Conservation (phyloP, 2,329 filamentous ascomycete species). For the Xylariaceae sp. region DNA sequence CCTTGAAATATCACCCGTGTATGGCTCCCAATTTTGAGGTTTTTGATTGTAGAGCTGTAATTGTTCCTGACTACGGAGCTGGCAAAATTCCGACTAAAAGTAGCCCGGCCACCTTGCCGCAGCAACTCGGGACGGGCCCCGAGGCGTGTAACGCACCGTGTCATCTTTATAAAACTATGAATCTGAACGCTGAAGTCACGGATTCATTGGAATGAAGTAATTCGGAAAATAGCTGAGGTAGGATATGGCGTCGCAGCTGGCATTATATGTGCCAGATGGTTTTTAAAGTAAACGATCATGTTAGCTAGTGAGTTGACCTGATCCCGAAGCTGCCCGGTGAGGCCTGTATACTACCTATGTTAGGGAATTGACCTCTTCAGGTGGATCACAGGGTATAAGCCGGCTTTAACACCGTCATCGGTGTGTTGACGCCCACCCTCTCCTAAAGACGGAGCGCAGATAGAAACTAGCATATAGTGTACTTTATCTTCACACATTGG, state of each 20-base stretch:
- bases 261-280: not conserved
- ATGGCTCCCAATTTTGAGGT: slow-evolving; percentile 38
- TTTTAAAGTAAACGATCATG: not conserved
- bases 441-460: not conserved
- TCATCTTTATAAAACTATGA: slow-evolving; percentile 4
- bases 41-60: slow-evolving; percentile 36
- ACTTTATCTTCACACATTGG: not conserved
- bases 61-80: slow-evolving; percentile 17
- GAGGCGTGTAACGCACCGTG: not conserved
- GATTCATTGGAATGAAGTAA: not conserved
- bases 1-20: slow-evolving; percentile 43
- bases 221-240: not conserved
- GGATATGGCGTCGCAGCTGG: not conserved
- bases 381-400: slow-evolving; percentile 13
- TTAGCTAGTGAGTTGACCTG: not conserved
- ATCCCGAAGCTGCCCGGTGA: not conserved
- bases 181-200: not conserved
- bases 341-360: not conserved
- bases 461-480: not conserved
- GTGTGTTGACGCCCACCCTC: not conserved
- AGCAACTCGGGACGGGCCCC: slow-evolving; percentile 5
- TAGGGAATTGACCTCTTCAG: not conserved
- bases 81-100: slow-evolving; percentile 23
- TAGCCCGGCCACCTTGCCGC: slow-evolving; percentile 2
- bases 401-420: slow-evolving; percentile 13